phyloP scores from a whole-genome alignment of 805 yeast species.

The Komagataella ulmi region DNA sequence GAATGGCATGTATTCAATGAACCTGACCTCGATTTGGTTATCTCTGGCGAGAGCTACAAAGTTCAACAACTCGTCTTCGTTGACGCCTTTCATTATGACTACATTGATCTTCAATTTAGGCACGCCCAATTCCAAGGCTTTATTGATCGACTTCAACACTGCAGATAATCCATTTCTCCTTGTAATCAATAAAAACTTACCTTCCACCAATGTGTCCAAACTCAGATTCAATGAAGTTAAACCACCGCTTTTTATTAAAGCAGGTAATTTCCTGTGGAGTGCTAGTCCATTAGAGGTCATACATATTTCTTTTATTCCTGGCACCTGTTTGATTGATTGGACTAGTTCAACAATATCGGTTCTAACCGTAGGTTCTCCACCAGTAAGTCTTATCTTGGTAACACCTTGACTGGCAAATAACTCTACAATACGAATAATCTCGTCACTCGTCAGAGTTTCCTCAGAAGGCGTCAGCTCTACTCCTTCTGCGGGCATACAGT shows the following conservation, averaged over 20 bases:
- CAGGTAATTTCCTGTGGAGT: constrained; percentile 30
- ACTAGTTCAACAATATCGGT: constrained; percentile 34
- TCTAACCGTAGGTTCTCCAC: constrained; percentile 45
- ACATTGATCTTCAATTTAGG: constrained; percentile 34
- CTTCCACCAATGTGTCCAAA: constrained; percentile 36
- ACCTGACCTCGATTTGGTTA: constrained; percentile 31
- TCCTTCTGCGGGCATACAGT: constrained; percentile 49
- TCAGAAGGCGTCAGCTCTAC: constrained; percentile 30
- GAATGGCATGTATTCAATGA: constrained; percentile 48
- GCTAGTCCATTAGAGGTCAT: constrained; percentile 41
- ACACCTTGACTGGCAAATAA: constrained; percentile 36
- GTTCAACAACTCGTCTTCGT: constrained; percentile 36
- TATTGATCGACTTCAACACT: constrained; percentile 29
- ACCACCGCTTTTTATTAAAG: constrained; percentile 22
- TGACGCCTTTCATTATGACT: constrained; percentile 34
- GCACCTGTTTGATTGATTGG: constrained; percentile 18
- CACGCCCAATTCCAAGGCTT: constrained; percentile 28
- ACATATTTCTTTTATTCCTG: constrained; percentile 33
- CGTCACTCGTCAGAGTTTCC: constrained; percentile 26
- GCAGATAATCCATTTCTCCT: constrained; percentile 33
- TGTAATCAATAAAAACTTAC: constrained; percentile 34
- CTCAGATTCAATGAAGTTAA: constrained; percentile 33
- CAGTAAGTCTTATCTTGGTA: constrained; percentile 36
- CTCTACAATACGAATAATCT: constrained; percentile 26
- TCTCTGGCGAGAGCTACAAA: constrained; percentile 28